Conservation (phyloP, 306 rosid genomes). For the Cucumis hystrix region DNA sequence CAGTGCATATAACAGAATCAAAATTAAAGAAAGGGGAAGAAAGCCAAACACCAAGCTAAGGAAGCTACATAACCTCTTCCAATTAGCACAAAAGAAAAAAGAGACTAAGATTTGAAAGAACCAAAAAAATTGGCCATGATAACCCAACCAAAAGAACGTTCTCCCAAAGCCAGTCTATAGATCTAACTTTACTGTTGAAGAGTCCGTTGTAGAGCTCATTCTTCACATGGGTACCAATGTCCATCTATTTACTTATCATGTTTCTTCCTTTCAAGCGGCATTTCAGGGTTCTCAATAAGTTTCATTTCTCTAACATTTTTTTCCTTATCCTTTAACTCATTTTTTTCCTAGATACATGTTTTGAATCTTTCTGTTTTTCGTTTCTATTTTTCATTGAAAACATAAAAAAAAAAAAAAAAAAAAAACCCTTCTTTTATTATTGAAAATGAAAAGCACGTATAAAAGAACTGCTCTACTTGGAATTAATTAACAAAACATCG, state of each 20-base stretch:
- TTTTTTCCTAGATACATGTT: background rate
- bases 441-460: background rate
- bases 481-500: background rate
- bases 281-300: background rate
- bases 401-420: background rate
- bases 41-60: background rate
- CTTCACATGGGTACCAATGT: background rate
- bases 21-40: background rate
- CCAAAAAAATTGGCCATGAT: background rate
- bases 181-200: background rate
- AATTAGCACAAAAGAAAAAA: background rate
- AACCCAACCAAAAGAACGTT: background rate
- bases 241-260: background rate
- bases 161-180: background rate
- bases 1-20: background rate
- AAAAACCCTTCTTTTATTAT: background rate
- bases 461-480: background rate
- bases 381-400: background rate
- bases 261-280: background rate
- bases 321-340: background rate
- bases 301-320: background rate
- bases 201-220: background rate
- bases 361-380: background rate
- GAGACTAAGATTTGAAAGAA: background rate
- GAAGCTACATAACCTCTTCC: background rate